Percentiles rank a stretch among this genome's conserved stretches.
phyloP scores from a whole-genome alignment of 345 rosid genomes.

The Gossypium sturtianum region DNA sequence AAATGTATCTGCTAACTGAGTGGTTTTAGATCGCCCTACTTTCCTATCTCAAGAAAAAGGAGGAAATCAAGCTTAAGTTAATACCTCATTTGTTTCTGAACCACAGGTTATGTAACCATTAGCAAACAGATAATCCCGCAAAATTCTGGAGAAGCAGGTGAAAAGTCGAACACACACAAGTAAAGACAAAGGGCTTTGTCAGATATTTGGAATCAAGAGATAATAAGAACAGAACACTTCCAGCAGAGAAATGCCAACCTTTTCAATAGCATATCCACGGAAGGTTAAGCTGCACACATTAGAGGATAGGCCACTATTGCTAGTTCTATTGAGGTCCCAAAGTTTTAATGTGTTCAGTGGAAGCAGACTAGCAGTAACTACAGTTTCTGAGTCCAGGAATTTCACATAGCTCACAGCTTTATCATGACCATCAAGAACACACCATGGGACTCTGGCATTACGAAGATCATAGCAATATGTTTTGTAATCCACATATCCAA shows the following conservation, averaged over 20 bases:
- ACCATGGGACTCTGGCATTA: slow-evolving; percentile 76
- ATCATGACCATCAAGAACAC: slow-evolving; percentile 77
- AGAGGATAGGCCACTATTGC: slow-evolving; percentile 48
- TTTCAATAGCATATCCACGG: slow-evolving; percentile 83
- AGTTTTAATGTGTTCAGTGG: slow-evolving; percentile 91
- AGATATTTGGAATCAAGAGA: neutral
- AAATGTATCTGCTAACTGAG: neutral
- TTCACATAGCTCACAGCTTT: slow-evolving; percentile 91
- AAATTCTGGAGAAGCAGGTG: slow-evolving; percentile 56
- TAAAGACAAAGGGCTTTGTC: neutral
- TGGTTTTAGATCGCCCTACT: neutral
- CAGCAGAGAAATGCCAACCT: slow-evolving; percentile 42
- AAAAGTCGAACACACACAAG: slow-evolving; percentile 21
- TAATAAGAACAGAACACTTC: slow-evolving; percentile 3
- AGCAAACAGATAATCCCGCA: slow-evolving; percentile 69
- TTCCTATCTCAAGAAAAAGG: neutral
- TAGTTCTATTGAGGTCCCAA: slow-evolving; percentile 88
- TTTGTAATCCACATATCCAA: slow-evolving; percentile 90
- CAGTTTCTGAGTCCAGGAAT: slow-evolving; percentile 78
- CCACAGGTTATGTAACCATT: slow-evolving; percentile 94
- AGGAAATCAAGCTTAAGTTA: slow-evolving; percentile 11
- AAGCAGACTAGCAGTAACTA: slow-evolving; percentile 57
- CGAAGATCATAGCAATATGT: slow-evolving; percentile 93
- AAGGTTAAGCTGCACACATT: slow-evolving; percentile 75
- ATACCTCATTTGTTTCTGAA: slow-evolving; percentile 98